Percentiles rank a stretch among this genome's conserved stretches.
Conservation (phyloP, 495 filamentous ascomycete genomes). For the Aspergillus sclerotiicarbonarius region DNA sequence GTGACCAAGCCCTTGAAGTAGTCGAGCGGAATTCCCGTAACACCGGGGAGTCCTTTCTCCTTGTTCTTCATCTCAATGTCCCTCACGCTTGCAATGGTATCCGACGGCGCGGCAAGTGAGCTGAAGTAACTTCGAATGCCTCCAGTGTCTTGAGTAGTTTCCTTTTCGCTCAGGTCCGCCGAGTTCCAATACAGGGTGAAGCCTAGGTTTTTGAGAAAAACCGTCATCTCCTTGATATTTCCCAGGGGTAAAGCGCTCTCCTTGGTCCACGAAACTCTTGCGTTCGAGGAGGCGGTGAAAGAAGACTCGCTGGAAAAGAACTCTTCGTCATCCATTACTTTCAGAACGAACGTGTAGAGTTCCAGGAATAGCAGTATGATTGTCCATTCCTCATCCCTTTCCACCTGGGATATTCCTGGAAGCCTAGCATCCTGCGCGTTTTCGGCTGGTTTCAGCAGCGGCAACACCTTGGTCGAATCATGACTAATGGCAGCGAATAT, state of each 20-base stretch:
- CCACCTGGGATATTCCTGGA: constrained; percentile 21
- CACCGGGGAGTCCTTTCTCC: constrained; percentile 50
- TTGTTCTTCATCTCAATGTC: constrained; percentile 39
- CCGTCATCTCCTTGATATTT: constrained; percentile 70
- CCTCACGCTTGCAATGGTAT: constrained; percentile 24
- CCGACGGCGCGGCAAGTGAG: constrained; percentile 22
- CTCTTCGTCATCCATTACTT: constrained; percentile 87
- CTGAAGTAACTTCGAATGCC: constrained; percentile 59
- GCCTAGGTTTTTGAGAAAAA: constrained; percentile 89
- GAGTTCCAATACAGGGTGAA: constrained; percentile 88
- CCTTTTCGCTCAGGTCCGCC: constrained; percentile 59
- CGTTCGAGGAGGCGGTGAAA: constrained; percentile 33
- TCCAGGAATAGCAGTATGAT: constrained; percentile 89
- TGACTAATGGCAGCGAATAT: constrained; percentile 64
- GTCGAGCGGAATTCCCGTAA: constrained; percentile 71
- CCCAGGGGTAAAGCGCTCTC: constrained; percentile 67
- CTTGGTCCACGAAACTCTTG: constrained; percentile 49
- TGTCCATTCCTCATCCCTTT: constrained; percentile 75
- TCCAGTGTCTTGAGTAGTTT: constrained; percentile 43
- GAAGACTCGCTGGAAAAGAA: constrained; percentile 46
- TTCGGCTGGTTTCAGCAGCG: constrained; percentile 48
- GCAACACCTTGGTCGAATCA: constrained; percentile 56
- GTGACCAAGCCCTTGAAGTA: constrained; percentile 80
- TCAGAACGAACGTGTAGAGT: constrained; percentile 86
- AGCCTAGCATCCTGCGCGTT: constrained; percentile 20